Base-by-base conservation (phyloP, 257 asterid species). In the Fraxinus quadrangulata region DNA sequence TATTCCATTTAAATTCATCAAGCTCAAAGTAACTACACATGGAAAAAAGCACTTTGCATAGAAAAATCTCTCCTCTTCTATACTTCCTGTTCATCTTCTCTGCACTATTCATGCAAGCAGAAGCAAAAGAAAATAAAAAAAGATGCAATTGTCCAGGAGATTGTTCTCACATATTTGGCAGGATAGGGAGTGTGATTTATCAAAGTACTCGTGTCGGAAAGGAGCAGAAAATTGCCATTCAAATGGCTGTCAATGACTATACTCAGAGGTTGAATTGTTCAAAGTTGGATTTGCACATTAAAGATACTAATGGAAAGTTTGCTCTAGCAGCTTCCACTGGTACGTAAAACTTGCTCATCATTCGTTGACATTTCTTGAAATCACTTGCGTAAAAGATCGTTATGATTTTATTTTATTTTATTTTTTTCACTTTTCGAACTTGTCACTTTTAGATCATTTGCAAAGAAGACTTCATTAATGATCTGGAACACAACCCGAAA, bases 141-240 rank as follows among this genome's bases (percentile, higher is more conserved):
- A 67, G 70, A 23, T 23, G 37, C 31, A 5, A 23, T 47, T 81
- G 75, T 24, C 56, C 24, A 69, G 3, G 10, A 13, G 70, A 73
- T 16, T 45, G 49, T 6, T 12, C 24, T 42, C 36, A 65, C n/a
- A 34, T 33, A 12, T 17, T 34, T 16, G 72, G 79, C 8, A 76
- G 77, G 34, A 73, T 89, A 13, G 94, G 88, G 8, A 88, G 79
- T 5, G 84, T 90, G 12, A 67, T 89, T 28, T 91, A 90, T 73
- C 70, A 70, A 71, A 81, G 73, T 0, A 77, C 85, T 30, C 74
- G 90, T 16, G 79, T 85, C 3, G 92, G 96, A 6, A 90, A 77
- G 73, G 92, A 90, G 89, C 90, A 89, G 75, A 87, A 74, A 76
- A 63, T 84, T 34, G 96, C 88, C 51, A 75, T 87, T 82, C 87